These are phyloP conservation scores for Hypoxylon sp. DNA, from an alignment of 2,329 filamentous ascomycete genomes.

Conservation along the genomic window DNA sequence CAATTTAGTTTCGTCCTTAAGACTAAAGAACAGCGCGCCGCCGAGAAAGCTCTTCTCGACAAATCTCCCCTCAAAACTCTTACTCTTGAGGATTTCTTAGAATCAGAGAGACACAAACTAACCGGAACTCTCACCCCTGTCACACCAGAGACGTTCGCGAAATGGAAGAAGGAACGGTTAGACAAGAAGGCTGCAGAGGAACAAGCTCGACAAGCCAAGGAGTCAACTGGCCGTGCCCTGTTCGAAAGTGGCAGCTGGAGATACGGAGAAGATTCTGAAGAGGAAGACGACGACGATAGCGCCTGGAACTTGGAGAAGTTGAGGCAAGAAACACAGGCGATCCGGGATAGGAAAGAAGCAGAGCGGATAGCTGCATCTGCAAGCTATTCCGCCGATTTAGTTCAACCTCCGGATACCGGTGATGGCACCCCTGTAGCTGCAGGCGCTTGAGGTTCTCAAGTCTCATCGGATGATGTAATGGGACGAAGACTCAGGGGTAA, in stretches of 20 bases:
- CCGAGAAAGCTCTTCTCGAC: slow-evolving; percentile 95
- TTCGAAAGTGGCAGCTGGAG: slow-evolving; percentile 98
- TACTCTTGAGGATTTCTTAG: slow-evolving; percentile 96
- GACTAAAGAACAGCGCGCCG: slow-evolving; percentile 95
- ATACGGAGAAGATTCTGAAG: slow-evolving; percentile 73
- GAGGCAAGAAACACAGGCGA: slow-evolving; percentile 85
- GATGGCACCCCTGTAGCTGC: slow-evolving; percentile 55
- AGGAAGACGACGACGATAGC: slow-evolving; percentile 67
- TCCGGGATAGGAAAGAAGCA: slow-evolving; percentile 82
- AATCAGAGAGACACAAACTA: slow-evolving; percentile 95
- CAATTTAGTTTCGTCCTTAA: slow-evolving; percentile 87
- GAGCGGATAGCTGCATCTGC: slow-evolving; percentile 68
- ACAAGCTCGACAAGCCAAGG: slow-evolving; percentile 90
- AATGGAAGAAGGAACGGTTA: slow-evolving; percentile 95
- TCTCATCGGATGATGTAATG: slow-evolving; percentile 5
- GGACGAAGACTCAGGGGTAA: slow-evolving; percentile 18
- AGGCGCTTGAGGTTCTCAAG: slow-evolving; percentile 36
- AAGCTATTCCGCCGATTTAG: slow-evolving; percentile 58
- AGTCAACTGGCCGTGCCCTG: slow-evolving; percentile 92
- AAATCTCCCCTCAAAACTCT: slow-evolving; percentile 95
- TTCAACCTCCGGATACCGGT: slow-evolving; percentile 53
- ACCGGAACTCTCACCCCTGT: slow-evolving; percentile 93
- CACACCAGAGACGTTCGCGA: slow-evolving; percentile 90
- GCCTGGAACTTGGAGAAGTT: slow-evolving; percentile 87
- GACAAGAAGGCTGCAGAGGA: slow-evolving; percentile 97